phyloP scores from a whole-genome alignment of 2,329 filamentous ascomycete genomes.

The Aspergillus vadensis region DNA sequence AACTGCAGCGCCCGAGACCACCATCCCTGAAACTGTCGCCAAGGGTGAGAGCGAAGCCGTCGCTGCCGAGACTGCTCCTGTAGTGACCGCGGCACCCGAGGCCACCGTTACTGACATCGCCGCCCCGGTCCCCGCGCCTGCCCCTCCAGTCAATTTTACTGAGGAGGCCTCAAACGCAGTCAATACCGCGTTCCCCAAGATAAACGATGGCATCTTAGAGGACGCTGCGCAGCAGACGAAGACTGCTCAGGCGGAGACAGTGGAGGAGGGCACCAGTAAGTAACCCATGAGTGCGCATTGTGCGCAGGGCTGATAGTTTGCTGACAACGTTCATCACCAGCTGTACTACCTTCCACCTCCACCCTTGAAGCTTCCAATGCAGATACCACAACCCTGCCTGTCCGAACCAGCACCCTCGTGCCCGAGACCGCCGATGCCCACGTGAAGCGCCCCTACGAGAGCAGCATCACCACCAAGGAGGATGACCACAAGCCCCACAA shows the following conservation, averaged over 20 bases:
- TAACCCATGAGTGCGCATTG: background rate
- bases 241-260: slow-evolving; percentile 1
- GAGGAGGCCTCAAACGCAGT: slow-evolving; percentile 14
- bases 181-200: slow-evolving; percentile 9
- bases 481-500: slow-evolving; percentile 38
- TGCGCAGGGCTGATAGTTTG: background rate
- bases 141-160: slow-evolving; percentile 14
- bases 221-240: slow-evolving; percentile 16
- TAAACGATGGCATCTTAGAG: slow-evolving; percentile 10
- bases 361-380: slow-evolving; percentile 16
- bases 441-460: slow-evolving; percentile 41
- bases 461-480: slow-evolving; percentile 32
- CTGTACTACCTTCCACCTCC: slow-evolving; percentile 12
- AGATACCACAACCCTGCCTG: slow-evolving; percentile 19
- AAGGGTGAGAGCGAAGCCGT: slow-evolving; percentile 24
- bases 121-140: slow-evolving; percentile 11
- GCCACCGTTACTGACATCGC: slow-evolving; percentile 24
- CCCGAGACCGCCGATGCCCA: slow-evolving; percentile 27
- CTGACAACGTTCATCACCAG: slow-evolving; percentile 7
- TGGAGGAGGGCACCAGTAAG: slow-evolving; percentile 12
- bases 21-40: slow-evolving; percentile 19
- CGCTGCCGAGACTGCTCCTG: slow-evolving; percentile 13
- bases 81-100: slow-evolving; percentile 18
- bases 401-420: slow-evolving; percentile 16
- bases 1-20: background rate